Evolutionary conservation across 2,329 filamentous ascomycete species (phyloP).

Genomic region (Penicillium oxalicum): DNA sequence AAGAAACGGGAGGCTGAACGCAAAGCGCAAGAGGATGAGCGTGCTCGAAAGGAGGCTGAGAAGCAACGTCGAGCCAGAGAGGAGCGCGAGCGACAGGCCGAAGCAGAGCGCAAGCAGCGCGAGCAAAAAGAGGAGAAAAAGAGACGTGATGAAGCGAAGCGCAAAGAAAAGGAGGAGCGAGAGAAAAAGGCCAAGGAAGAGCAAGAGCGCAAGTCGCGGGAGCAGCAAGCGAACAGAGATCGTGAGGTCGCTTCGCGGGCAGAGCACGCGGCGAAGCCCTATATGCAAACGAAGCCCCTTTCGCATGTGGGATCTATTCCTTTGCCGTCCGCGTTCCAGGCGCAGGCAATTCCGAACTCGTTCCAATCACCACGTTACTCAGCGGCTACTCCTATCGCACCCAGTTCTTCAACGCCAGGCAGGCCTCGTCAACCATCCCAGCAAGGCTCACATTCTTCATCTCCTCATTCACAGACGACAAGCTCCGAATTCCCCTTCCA

Average conservation of each 20-base stretch:
- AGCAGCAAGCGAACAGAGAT: constrained; percentile 50
- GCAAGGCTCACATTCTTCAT: constrained; percentile 64
- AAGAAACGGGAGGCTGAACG: constrained; percentile 87
- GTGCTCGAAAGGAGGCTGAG: constrained; percentile 76
- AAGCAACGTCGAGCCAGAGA: constrained; percentile 72
- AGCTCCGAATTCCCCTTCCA: constrained; percentile 54
- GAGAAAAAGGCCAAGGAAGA: constrained; percentile 63
- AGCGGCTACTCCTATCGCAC: constrained; percentile 71
- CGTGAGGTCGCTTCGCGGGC: constrained; percentile 48
- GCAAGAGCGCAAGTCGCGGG: constrained; percentile 51
- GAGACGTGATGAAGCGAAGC: constrained; percentile 63
- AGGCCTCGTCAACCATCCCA: constrained; percentile 72
- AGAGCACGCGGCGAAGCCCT: constrained; percentile 34
- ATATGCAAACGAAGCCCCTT: constrained; percentile 47
- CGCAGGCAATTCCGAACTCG: constrained; percentile 45
- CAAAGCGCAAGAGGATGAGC: constrained; percentile 85
- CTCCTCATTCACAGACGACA: constrained; percentile 51
- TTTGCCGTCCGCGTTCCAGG: constrained; percentile 49
- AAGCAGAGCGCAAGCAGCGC: constrained; percentile 75
- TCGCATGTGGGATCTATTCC: constrained; percentile 54
- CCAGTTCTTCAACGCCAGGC: constrained; percentile 75
- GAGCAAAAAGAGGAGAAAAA: constrained; percentile 82
- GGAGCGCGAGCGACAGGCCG: constrained; percentile 77
- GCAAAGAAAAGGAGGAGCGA: constrained; percentile 64
- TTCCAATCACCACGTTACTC: constrained; percentile 74